A percentile compares a stretch with the other conserved stretches of the same genome.
These are phyloP conservation scores for sweet orange (Citrus sinensis) DNA, from an alignment of 345 rosid species.

Conservation along the genomic window DVS_A1.0 CM039169.1:33618501-33619000, in stretches of 20 bases:
- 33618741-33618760: conserved; percentile 59
- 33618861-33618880: not conserved
- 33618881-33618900: not conserved
- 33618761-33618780: conserved; percentile 52
- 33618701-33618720: conserved; percentile 79
- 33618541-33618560: not conserved
- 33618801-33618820: conserved; percentile 98
- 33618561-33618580: not conserved
- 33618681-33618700: conserved; percentile 27
- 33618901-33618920: not conserved
- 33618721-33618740: conserved; percentile 51
- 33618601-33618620: not conserved
- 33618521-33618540: not conserved
- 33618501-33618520: conserved; percentile 8
- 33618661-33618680: not conserved
- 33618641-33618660: not conserved
- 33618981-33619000: conserved; percentile 97
- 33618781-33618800: conserved; percentile 57
- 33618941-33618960: conserved; percentile 78
- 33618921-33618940: conserved; percentile 6
- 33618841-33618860: conserved; percentile 51
- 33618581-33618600: not conserved
- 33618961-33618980: conserved; percentile 98
- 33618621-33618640: not conserved
- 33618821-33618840: conserved; percentile 96